These are phyloP conservation scores for Stephanodiscus triporus DNA, from an alignment of 108 stramenopile species.

Conservation along the genomic window DNA sequence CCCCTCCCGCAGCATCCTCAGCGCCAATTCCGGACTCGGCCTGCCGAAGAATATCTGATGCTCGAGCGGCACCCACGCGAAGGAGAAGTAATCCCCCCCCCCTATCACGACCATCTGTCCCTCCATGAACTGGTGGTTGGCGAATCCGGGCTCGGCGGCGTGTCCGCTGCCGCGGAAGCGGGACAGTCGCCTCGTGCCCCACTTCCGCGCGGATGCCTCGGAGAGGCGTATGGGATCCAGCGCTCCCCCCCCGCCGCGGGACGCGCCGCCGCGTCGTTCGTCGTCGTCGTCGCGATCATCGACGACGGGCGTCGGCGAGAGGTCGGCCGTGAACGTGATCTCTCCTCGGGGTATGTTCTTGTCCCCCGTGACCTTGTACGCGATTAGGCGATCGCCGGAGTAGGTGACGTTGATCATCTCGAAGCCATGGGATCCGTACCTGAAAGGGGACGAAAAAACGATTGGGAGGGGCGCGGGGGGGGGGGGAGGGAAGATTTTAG, in stretches of 20 bases:
- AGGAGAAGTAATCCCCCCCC: slow-evolving; percentile 74
- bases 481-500: not conserved
- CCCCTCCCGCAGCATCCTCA: slow-evolving; percentile 64
- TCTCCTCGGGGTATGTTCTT: slow-evolving; percentile 78
- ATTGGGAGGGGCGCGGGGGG: not conserved
- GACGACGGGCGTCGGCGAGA: slow-evolving; percentile 27
- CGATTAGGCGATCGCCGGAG: slow-evolving; percentile 71
- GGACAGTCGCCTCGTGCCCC: slow-evolving; percentile 68
- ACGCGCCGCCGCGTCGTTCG: not conserved
- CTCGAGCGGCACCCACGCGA: slow-evolving; percentile 83
- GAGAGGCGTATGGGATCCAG: slow-evolving; percentile 64
- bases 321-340: slow-evolving; percentile 78
- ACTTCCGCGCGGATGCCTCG: slow-evolving; percentile 67
- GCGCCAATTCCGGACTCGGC: slow-evolving; percentile 65
- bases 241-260: not conserved
- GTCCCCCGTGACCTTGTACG: slow-evolving; percentile 84
- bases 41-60: slow-evolving; percentile 85
- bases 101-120: slow-evolving; percentile 84
- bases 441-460: slow-evolving; percentile 11
- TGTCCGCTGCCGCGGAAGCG: slow-evolving; percentile 70
- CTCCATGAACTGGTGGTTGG: slow-evolving; percentile 74
- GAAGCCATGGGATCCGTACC: slow-evolving; percentile 75
- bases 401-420: slow-evolving; percentile 76
- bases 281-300: not conserved
- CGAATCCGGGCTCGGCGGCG: slow-evolving; percentile 65